Evolutionary conservation across 768 basidiomycete species (phyloP).

Genomic region (Serendipita indica): DNA sequence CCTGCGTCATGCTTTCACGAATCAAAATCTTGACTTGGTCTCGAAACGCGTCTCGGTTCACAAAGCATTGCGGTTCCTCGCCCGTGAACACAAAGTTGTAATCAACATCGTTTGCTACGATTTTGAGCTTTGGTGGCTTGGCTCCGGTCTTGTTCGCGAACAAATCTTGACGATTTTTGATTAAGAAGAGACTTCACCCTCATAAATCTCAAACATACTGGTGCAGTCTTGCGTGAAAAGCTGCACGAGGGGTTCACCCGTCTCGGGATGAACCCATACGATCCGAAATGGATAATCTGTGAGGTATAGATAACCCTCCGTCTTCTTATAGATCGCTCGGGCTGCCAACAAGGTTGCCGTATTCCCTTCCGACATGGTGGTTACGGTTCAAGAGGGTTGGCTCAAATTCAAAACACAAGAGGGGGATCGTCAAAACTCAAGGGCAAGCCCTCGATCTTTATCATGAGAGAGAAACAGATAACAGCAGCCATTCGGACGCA

Average conservation of each 20-base stretch:
- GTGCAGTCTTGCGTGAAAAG: conserved; percentile 3
- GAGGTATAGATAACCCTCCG: background rate
- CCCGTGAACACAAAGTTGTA: conserved; percentile 2
- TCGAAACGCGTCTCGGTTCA: conserved; percentile 3
- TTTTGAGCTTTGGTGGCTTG: background rate
- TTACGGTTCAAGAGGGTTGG: background rate
- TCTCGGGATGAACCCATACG: background rate
- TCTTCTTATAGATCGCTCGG: conserved; percentile 5
- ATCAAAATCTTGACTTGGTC: conserved; percentile 4
- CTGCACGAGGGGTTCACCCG: background rate
- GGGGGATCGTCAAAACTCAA: background rate
- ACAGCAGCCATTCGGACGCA: too few species aligned
- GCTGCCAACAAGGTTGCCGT: background rate
- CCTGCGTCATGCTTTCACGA: conserved; percentile 6
- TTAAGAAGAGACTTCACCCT: background rate
- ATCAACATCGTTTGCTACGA: background rate
- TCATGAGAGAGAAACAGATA: conserved; percentile 4
- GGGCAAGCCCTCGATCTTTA: background rate
- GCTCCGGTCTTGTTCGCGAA: background rate
- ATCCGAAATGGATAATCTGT: background rate
- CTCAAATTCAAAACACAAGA: background rate
- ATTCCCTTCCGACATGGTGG: conserved; percentile 3
- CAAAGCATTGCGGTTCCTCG: conserved; percentile 2
- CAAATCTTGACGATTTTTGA: background rate
- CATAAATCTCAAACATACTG: background rate